Percentiles rank a stretch among this genome's conserved stretches.
Conservation (phyloP, 2,329 filamentous ascomycete species). For the Alternaria triticina region DNA sequence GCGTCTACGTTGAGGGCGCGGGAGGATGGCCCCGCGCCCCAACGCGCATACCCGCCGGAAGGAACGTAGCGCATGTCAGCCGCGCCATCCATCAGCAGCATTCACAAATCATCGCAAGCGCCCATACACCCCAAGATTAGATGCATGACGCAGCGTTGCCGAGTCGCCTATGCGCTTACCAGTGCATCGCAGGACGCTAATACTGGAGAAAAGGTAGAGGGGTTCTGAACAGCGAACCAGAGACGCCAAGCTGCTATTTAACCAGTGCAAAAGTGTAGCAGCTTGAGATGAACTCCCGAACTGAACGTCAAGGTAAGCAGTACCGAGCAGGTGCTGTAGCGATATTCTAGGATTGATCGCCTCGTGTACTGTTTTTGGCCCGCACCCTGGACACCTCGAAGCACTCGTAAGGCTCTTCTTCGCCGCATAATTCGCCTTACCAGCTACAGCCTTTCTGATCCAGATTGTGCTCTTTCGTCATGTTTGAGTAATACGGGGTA, state of each 20-base stretch:
- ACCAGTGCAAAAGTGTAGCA: background rate
- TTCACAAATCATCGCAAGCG: slow-evolving; percentile 26
- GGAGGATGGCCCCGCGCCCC: slow-evolving; percentile 7
- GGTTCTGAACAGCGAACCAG: background rate
- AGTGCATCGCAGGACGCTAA: slow-evolving; percentile 17
- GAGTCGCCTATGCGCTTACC: slow-evolving; percentile 19
- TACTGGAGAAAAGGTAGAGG: slow-evolving; percentile 10
- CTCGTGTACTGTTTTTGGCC: slow-evolving; percentile 11
- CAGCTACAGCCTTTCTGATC: background rate
- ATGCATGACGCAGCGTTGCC: slow-evolving; percentile 14
- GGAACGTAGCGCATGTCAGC: slow-evolving; percentile 23
- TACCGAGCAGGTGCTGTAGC: slow-evolving; percentile 24
- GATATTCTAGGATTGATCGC: slow-evolving; percentile 16
- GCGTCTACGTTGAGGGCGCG: slow-evolving; percentile 2
- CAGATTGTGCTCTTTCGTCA: slow-evolving; percentile 1
- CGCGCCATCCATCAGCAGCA: slow-evolving; percentile 17
- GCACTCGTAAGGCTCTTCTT: background rate
- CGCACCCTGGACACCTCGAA: background rate
- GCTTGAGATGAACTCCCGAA: slow-evolving; percentile 13
- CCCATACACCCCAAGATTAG: slow-evolving; percentile 23
- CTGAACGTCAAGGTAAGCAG: slow-evolving; percentile 22
- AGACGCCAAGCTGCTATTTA: slow-evolving; percentile 8
- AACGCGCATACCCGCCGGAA: slow-evolving; percentile 10
- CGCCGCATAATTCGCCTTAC: background rate
- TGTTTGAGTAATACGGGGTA: slow-evolving; percentile 11